Base-by-base conservation (phyloP, 108 stramenopile genomes). In the Fragilaria radians region DNA sequence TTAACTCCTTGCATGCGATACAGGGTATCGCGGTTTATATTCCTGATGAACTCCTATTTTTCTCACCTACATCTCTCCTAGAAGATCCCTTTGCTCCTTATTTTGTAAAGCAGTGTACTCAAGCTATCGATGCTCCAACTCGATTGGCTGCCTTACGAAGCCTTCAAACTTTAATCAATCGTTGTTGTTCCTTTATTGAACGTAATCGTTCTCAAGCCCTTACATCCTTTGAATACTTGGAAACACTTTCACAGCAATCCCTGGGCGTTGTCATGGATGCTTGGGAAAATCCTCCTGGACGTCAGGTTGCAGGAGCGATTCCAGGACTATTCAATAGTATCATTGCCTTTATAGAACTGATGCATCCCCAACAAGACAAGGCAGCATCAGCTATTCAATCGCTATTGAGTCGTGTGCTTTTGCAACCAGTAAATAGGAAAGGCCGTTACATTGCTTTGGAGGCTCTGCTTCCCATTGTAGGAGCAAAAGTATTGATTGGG, bases 401-500 rank as follows among this genome's bases (percentile, higher is more conserved):
- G 9, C 51, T 85, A 27, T 66, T 71, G n/a, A 23, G 46, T 18
- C 62, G 64, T 4, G 62, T 78, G 0, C 30, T 80, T 34, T 28
- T 52, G 18, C 79, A 85, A 42, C 77, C 83, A 11, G 34, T 63
- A 4, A 74, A 70, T 60, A 71, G 79, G 11, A 79, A 81, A 52
- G 83, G 83, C 30, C 62, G 74, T 25, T 85, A 85, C 67, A 42
- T 76, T 45, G 83, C 83, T 0, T 55, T 85, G 32, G 83, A 85
- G 34, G 64, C 72, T 5, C 50, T 85, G 29, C 73, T 85, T 25
- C 78, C 78, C 18, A 61, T 62, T 17, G 48, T 73, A 14, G 72
- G 63, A 11, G 66, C 63, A 0, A 19, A 56, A 32, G 29, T 1
- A 46, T 27, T 74, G 30, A 24, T 74, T 24, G 46, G 24, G n/a